A percentile compares a stretch with the other conserved stretches of the same genome.
Conservation (phyloP, 2,329 filamentous ascomycete species). For the Fusarium sp. region DNA sequence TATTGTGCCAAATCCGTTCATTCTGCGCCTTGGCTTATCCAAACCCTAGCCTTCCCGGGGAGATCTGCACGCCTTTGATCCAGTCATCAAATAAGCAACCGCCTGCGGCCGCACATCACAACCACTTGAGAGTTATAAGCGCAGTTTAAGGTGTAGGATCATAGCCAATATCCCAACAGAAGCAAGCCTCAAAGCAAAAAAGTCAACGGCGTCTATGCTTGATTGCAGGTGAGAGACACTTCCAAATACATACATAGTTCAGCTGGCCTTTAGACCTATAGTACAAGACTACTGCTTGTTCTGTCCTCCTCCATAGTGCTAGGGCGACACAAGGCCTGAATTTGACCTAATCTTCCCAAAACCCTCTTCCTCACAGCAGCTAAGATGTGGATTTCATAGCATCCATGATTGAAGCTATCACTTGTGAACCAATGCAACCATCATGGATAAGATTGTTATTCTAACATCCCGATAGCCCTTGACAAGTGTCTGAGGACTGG, state of each 20-base stretch:
- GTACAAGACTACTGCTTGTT: neutral
- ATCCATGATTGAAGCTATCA: slow-evolving; percentile 19
- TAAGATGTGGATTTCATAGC: slow-evolving; percentile 14
- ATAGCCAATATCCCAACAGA: neutral
- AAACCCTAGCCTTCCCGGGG: slow-evolving; percentile 11
- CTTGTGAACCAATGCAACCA: neutral
- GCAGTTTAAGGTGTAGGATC: neutral
- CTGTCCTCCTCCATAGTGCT: slow-evolving; percentile 6
- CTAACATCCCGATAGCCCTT: slow-evolving; percentile 18
- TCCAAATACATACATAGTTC: neutral
- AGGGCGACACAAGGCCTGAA: neutral
- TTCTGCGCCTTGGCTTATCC: neutral
- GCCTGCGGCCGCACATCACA: slow-evolving; percentile 4
- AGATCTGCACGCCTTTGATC: slow-evolving; percentile 1
- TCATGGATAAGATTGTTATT: neutral
- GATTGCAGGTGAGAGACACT: neutral
- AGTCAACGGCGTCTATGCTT: slow-evolving; percentile 2
- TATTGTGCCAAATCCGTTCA: slow-evolving; percentile 1
- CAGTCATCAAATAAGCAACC: slow-evolving; percentile 9
- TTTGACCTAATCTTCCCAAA: neutral
- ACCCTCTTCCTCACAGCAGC: slow-evolving; percentile 3
- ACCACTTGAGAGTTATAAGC: neutral
- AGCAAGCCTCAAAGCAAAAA: slow-evolving; percentile 8
- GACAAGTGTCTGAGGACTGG: neutral
- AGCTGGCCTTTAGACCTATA: neutral